Base-by-base conservation (phyloP, 192 early-diverging fungal genomes). In the Backusella sp. region DNA sequence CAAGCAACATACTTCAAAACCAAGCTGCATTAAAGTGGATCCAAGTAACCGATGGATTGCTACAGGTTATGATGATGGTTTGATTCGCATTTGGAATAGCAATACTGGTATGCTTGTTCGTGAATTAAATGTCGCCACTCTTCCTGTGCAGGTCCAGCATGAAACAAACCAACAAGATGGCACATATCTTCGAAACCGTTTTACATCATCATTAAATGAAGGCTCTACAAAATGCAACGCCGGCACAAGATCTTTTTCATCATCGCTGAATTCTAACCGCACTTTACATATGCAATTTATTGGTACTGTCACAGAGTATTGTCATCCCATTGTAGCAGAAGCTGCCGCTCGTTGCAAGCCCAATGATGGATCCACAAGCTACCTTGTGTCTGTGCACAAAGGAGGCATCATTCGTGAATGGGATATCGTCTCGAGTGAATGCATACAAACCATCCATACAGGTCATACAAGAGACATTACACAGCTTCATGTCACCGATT, bases 401-500 rank as follows among this genome's bases (percentile, higher is more conserved):
- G 76, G 70, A 32, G 81, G 81, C 0, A n/a, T 36, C n/a, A 44
- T 82, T 6, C 56, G 56, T 6, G 81, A 82, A 66, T 82, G 81
- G 81, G 77, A 82, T 28, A 32, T 82, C n/a, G 32, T 70, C 1
- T 53, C 74, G 11, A 75, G 81, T 14, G 81, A 82, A 39, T 79
- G 77, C 39, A 66, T 79, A 6, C 73, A 82, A 6, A 66, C 73
- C 0, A 34, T 79, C 5, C 12, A 36, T 14, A 70, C 70, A 41
- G 71, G 59, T 8, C 77, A 78, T n/a, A n/a, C 34, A 1, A 73
- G 23, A 56, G 77, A 71, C 6, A 66, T 78, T 4, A 68, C 72
- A 21, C 42, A 37, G 28, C 32, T 78, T 11, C 77, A 78, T 32
- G 42, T 66, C 7, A 72, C 37, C 6, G 56, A 73, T 35, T 36